Evolutionary conservation across 2,329 filamentous ascomycete genomes (phyloP).

Genomic region (Fusarium nematophilum): DNA sequence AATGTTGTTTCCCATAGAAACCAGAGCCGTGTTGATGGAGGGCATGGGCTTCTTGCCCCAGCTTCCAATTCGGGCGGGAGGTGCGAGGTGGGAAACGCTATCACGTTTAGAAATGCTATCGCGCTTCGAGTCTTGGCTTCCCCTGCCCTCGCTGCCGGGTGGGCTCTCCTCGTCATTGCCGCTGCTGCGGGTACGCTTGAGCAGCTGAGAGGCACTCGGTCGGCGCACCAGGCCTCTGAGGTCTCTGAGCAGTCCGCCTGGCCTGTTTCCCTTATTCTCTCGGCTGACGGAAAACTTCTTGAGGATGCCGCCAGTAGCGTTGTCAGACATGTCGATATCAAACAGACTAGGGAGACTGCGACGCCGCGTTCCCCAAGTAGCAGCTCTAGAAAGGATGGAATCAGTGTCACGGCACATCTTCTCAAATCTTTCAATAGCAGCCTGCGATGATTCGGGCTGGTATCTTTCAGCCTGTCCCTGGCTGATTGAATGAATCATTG

Average conservation of each 20-base stretch:
- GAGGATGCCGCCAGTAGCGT: slow-evolving; percentile 68
- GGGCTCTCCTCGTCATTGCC: slow-evolving; percentile 46
- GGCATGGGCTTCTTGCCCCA: slow-evolving; percentile 65
- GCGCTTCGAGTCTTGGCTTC: slow-evolving; percentile 44
- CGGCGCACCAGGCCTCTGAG: slow-evolving; percentile 63
- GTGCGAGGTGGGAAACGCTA: slow-evolving; percentile 59
- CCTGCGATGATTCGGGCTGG: slow-evolving; percentile 64
- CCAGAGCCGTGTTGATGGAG: slow-evolving; percentile 69
- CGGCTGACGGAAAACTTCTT: slow-evolving; percentile 70
- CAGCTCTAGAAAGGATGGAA: slow-evolving; percentile 70
- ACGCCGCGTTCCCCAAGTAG: slow-evolving; percentile 77
- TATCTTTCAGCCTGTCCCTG: slow-evolving; percentile 44
- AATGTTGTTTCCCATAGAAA: slow-evolving; percentile 65
- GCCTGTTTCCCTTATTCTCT: slow-evolving; percentile 58
- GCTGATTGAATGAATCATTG: slow-evolving; percentile 59
- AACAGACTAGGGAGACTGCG: slow-evolving; percentile 70
- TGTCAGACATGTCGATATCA: slow-evolving; percentile 67
- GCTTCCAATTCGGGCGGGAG: slow-evolving; percentile 62
- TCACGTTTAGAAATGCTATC: slow-evolving; percentile 54
- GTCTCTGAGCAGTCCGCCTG: slow-evolving; percentile 60
- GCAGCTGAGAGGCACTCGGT: slow-evolving; percentile 56
- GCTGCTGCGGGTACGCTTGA: slow-evolving; percentile 61
- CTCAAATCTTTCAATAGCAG: slow-evolving; percentile 65
- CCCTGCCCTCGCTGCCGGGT: slow-evolving; percentile 38
- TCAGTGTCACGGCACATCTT: slow-evolving; percentile 65